Conservation (phyloP, 75 land plant genomes). For the Sequoia sempervirens region DNA sequence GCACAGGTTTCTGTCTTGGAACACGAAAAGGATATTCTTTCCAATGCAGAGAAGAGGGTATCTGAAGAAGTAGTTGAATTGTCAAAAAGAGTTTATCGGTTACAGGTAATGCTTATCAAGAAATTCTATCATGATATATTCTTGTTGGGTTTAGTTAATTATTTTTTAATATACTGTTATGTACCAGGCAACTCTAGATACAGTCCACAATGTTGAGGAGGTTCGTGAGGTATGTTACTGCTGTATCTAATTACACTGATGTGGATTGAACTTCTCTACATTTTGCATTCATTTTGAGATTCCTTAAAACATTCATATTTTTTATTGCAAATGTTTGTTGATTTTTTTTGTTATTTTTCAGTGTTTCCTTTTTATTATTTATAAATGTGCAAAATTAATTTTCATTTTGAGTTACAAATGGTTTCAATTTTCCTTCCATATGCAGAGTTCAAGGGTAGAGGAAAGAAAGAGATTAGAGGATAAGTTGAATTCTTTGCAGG, state of each 20-base stretch:
- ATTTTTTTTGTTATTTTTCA: background rate
- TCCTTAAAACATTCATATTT: background rate
- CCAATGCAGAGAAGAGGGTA: constrained; percentile 73
- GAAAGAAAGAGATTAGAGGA: constrained; percentile 77
- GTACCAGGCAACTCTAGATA: constrained; percentile 74
- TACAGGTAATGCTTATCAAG: constrained; percentile 49
- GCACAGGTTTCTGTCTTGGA: constrained; percentile 65
- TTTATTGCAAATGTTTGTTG: background rate
- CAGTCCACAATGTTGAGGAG: constrained; percentile 60
- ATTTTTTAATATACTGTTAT: constrained; percentile 6
- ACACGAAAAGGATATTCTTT: constrained; percentile 68
- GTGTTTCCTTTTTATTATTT: background rate
- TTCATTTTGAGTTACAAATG: background rate
- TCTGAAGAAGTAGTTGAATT: constrained; percentile 69
- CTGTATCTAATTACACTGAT: background rate
- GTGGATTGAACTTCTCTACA: background rate
- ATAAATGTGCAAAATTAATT: background rate
- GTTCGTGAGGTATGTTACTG: constrained; percentile 67
- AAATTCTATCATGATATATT: background rate
- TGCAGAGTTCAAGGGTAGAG: constrained; percentile 56
- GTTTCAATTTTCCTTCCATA: background rate
- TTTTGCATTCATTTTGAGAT: background rate
- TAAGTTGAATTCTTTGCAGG: constrained; percentile 60
- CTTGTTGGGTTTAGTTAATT: background rate
- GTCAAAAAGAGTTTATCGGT: constrained; percentile 70